phyloP scores from a whole-genome alignment of 306 rosid species.

The Medicago arabica region DNA sequence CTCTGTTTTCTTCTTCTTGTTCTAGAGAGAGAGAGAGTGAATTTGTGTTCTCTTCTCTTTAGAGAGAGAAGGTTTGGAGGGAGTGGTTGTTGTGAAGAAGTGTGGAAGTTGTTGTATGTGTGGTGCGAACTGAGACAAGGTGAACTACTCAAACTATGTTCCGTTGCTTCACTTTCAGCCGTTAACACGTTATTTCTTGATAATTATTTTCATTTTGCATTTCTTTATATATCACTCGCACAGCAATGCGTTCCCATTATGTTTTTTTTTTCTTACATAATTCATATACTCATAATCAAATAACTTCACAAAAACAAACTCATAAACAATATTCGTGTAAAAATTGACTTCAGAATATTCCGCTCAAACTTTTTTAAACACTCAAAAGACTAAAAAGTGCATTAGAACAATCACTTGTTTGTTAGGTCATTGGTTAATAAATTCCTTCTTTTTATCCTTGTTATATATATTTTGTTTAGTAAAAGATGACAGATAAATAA shows the following conservation, averaged over 20 bases:
- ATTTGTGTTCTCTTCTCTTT: no score
- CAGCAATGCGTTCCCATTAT: not conserved
- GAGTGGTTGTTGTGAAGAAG: conserved; percentile 17
- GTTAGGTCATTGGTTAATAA: no score
- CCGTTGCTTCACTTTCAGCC: conserved; percentile 18
- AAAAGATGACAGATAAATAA: no score
- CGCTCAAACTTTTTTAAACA: not conserved
- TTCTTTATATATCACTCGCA: no score
- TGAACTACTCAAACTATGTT: not conserved
- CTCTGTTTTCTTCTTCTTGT: not conserved
- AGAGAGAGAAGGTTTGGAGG: not conserved
- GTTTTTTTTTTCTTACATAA: no score
- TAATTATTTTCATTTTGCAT: not conserved
- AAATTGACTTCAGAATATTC: no score
- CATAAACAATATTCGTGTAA: no score
- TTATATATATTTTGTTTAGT: no score
- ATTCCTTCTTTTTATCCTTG: not conserved
- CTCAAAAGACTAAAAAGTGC: not conserved
- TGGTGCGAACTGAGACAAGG: conserved; percentile 5
- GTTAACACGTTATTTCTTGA: not conserved
- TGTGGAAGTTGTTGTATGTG: not conserved
- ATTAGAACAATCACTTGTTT: not conserved
- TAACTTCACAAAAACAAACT: no score
- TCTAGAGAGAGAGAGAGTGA: conserved; percentile 29
- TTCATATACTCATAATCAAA: no score